These are phyloP conservation scores for Panaeolus papilionaceus DNA, from an alignment of 768 basidiomycete genomes.

Conservation along the genomic window DNA sequence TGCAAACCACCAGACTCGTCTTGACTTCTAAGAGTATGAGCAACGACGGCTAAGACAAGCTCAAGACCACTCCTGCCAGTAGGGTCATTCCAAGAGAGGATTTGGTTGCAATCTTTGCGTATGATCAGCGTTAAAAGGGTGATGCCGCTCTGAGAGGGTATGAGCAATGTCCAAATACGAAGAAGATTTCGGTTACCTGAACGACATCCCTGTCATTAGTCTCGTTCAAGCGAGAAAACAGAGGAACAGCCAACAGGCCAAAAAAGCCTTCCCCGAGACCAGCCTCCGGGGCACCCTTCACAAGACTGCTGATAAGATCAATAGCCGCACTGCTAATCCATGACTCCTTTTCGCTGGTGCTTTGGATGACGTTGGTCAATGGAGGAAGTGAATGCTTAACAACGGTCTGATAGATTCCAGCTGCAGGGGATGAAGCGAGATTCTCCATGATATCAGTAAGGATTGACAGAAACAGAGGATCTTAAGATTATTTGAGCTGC, in stretches of 20 bases:
- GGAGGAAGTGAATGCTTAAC: constrained; percentile 76
- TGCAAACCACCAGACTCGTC: constrained; percentile 94
- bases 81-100: constrained; percentile 76
- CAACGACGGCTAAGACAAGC: constrained; percentile 76
- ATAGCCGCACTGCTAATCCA: constrained; percentile 84
- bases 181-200: constrained; percentile 55
- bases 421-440: constrained; percentile 65
- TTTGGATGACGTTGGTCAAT: constrained; percentile 68
- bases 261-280: constrained; percentile 87
- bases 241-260: constrained; percentile 68
- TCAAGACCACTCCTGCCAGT: constrained; percentile 79
- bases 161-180: constrained; percentile 8
- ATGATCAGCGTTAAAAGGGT: constrained; percentile 82
- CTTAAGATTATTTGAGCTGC: constrained; percentile 36
- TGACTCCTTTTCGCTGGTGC: constrained; percentile 64
- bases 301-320: constrained; percentile 77
- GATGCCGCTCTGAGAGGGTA: constrained; percentile 72
- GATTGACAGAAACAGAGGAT: constrained; percentile 89
- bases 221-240: constrained; percentile 71
- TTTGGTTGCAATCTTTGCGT: constrained; percentile 85
- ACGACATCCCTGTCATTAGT: constrained; percentile 89
- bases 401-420: constrained; percentile 73
- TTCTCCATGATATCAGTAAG: constrained; percentile 80
- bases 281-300: constrained; percentile 65
- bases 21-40: constrained; percentile 74